A percentile compares a stretch with the other conserved stretches of the same genome.
phyloP scores from a whole-genome alignment of 805 yeast genomes.

The Pichia kluyveri region DNA sequence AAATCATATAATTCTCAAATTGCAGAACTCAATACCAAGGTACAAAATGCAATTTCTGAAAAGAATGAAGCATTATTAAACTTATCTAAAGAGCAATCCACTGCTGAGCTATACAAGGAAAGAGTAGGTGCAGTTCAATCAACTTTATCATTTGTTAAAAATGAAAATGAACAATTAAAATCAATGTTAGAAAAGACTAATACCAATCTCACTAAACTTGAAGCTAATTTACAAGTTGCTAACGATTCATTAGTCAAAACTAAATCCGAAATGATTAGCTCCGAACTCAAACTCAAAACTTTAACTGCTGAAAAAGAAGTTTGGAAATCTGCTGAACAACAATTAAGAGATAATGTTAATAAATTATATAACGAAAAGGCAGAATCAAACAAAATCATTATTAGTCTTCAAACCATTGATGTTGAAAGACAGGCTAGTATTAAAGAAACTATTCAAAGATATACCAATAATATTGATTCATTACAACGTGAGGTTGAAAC shows the following conservation, averaged over 20 bases:
- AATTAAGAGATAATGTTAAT: slow-evolving; percentile 44
- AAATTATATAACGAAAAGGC: slow-evolving; percentile 50
- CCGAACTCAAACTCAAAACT: slow-evolving; percentile 37
- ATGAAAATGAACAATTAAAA: slow-evolving; percentile 39
- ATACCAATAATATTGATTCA: slow-evolving; percentile 39
- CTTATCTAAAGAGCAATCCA: slow-evolving; percentile 46
- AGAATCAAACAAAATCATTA: slow-evolving; percentile 45
- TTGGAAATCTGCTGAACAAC: slow-evolving; percentile 38
- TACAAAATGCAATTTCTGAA: slow-evolving; percentile 30
- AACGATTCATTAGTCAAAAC: slow-evolving; percentile 48
- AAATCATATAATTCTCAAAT: slow-evolving; percentile 35
- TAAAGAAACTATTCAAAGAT: slow-evolving; percentile 39
- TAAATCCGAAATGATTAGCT: slow-evolving; percentile 35
- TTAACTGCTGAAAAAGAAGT: slow-evolving; percentile 47
- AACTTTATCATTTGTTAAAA: slow-evolving; percentile 30
- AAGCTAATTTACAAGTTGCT: slow-evolving; percentile 35
- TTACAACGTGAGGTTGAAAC: slow-evolving; percentile 38
- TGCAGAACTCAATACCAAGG: slow-evolving; percentile 39
- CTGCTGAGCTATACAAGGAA: slow-evolving; percentile 44
- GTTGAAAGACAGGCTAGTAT: slow-evolving; percentile 51
- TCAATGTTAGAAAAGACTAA: slow-evolving; percentile 32
- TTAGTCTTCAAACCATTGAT: slow-evolving; percentile 51
- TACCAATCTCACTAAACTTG: slow-evolving; percentile 37
- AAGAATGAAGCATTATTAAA: slow-evolving; percentile 40
- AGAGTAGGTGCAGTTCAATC: slow-evolving; percentile 35